Evolutionary conservation across 1,284 basidiomycete genomes (phyloP).

Genomic region (Ustilago bromivora): DNA sequence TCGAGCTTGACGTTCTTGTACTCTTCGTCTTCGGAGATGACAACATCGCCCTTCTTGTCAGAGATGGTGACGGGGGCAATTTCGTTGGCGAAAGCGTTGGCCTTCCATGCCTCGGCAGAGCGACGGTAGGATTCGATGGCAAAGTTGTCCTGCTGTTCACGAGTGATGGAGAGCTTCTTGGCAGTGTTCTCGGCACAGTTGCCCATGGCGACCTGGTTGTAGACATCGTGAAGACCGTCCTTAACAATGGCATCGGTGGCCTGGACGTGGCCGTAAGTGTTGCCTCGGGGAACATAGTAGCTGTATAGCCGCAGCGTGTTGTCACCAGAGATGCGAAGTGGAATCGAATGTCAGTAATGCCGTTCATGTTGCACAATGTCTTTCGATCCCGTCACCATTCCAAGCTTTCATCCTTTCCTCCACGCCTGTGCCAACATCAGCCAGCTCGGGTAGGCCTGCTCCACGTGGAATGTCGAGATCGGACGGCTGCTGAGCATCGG

Average conservation of each 20-base stretch:
- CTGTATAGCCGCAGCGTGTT: slow-evolving; percentile 71
- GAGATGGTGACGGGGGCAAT: slow-evolving; percentile 80
- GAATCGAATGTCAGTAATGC: neutral
- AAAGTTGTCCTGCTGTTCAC: slow-evolving; percentile 74
- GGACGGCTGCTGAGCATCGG: neutral
- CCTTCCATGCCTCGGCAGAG: slow-evolving; percentile 88
- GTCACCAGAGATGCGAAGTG: neutral
- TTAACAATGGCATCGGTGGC: slow-evolving; percentile 87
- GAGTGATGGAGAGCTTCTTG: slow-evolving; percentile 68
- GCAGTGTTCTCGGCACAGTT: slow-evolving; percentile 71
- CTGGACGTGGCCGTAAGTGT: slow-evolving; percentile 89
- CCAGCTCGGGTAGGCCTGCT: neutral
- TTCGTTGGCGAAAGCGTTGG: slow-evolving; percentile 86
- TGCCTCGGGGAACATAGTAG: slow-evolving; percentile 89
- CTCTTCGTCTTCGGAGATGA: slow-evolving; percentile 93
- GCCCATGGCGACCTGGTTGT: slow-evolving; percentile 61
- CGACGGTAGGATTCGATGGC: slow-evolving; percentile 95
- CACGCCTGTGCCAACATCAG: neutral
- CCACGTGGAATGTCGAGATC: neutral
- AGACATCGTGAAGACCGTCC: slow-evolving; percentile 79
- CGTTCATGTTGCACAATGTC: neutral
- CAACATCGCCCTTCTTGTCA: slow-evolving; percentile 90
- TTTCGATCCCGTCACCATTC: neutral
- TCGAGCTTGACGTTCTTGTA: slow-evolving; percentile 76
- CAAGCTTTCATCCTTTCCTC: neutral